Percentiles rank a stretch among this genome's conserved stretches.
These are phyloP conservation scores for Ceratobasidium papillatum DNA, from an alignment of 1,284 basidiomycete genomes.

Conservation along the genomic window DNA sequence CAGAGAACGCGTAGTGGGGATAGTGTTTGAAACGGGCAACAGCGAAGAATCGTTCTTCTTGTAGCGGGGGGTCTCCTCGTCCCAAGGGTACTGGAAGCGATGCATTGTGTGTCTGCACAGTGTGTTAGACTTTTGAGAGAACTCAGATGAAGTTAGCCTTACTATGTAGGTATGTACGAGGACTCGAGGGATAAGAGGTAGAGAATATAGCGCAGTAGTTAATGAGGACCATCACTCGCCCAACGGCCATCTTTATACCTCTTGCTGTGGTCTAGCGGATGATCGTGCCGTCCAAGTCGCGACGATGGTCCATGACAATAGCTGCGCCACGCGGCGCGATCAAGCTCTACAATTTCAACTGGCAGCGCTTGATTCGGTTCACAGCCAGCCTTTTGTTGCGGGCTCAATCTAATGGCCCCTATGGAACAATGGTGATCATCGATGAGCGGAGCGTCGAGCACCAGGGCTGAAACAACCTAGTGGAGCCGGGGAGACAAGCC, in stretches of 20 bases:
- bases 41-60: slow-evolving; percentile 11
- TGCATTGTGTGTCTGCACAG: slow-evolving; percentile 16
- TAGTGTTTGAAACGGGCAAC: slow-evolving; percentile 20
- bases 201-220: background rate
- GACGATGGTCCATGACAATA: slow-evolving; percentile 28
- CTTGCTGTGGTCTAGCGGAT: slow-evolving; percentile 9
- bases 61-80: slow-evolving; percentile 30
- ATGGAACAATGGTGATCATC: slow-evolving; percentile 15
- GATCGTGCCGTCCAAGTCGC: background rate
- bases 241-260: slow-evolving; percentile 1
- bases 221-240: background rate
- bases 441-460: slow-evolving; percentile 1
- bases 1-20: background rate
- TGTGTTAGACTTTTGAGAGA: background rate
- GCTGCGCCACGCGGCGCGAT: slow-evolving; percentile 31
- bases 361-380: slow-evolving; percentile 10
- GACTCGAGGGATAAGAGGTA: background rate
- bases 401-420: background rate
- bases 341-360: slow-evolving; percentile 9
- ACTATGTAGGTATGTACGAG: background rate
- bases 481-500: background rate
- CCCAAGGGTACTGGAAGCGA: slow-evolving; percentile 37
- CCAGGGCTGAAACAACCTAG: slow-evolving; percentile 27
- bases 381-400: slow-evolving; percentile 18
- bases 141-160: background rate